Evolutionary conservation across 2,329 filamentous ascomycete genomes (phyloP).

Genomic region (Onygena corvina): DNA sequence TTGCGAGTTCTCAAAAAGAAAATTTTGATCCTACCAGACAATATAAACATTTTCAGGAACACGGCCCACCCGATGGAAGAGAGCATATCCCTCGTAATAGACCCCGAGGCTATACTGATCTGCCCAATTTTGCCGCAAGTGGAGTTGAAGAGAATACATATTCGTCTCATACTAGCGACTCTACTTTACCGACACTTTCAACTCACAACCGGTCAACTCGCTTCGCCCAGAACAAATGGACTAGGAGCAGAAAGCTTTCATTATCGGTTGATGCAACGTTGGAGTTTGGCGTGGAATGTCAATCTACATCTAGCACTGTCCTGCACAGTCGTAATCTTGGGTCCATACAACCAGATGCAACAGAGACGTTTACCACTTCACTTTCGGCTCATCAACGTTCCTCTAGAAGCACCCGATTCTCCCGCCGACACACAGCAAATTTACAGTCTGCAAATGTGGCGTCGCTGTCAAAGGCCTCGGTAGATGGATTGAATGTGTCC

Average conservation of each 20-base stretch:
- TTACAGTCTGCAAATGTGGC: background rate
- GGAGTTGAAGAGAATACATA: too few species aligned
- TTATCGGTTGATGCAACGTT: background rate
- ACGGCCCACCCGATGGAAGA: background rate
- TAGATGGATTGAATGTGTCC: background rate
- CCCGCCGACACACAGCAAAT: background rate
- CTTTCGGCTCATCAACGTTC: background rate
- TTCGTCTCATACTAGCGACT: background rate
- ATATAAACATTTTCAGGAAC: background rate
- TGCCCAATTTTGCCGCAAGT: background rate
- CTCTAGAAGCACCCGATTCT: background rate
- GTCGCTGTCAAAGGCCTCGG: background rate
- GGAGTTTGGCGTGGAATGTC: background rate
- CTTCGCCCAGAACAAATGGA: background rate
- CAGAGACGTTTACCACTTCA: background rate
- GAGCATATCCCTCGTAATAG: background rate
- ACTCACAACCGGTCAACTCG: background rate
- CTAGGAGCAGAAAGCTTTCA: background rate
- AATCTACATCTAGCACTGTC: background rate
- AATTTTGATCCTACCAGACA: slow-evolving; percentile 27
- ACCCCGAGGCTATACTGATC: background rate
- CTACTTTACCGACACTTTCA: background rate
- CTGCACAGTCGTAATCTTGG: background rate
- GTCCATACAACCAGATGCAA: background rate
- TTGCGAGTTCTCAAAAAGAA: slow-evolving; percentile 28